phyloP scores from a whole-genome alignment of 164 flowering plant species.

The Aristolochia contorta region DNA sequence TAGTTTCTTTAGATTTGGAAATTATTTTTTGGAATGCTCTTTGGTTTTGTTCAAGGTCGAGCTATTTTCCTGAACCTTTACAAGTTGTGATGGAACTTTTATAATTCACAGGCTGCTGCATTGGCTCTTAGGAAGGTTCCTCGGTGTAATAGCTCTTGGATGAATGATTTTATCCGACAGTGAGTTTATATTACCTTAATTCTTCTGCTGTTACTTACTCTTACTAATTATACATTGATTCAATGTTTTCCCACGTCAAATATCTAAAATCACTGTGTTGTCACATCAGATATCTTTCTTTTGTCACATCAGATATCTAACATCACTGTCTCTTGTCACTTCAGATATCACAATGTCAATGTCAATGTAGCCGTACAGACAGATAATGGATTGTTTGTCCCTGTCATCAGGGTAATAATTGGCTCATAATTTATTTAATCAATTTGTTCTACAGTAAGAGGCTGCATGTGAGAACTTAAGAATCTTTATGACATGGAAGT shows the following conservation, averaged over 20 bases:
- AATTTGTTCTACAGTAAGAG: not conserved
- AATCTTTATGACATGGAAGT: not conserved
- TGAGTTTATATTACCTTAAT: slow-evolving; percentile 25
- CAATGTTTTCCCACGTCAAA: too few relatives aligned
- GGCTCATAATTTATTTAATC: slow-evolving; percentile 3
- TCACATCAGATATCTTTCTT: not conserved
- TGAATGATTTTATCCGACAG: slow-evolving; percentile 89
- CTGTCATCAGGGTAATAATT: slow-evolving; percentile 57
- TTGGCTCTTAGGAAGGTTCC: slow-evolving; percentile 93
- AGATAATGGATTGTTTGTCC: slow-evolving; percentile 84
- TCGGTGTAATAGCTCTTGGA: slow-evolving; percentile 95
- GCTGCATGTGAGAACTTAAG: not conserved
- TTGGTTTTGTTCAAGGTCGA: too few relatives aligned
- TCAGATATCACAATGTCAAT: slow-evolving; percentile 73
- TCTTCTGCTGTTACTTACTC: not conserved
- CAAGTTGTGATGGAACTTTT: too few relatives aligned
- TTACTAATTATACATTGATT: not conserved
- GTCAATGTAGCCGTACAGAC: slow-evolving; percentile 95
- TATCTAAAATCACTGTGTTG: too few relatives aligned
- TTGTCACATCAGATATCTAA: not conserved
- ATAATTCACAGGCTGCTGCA: slow-evolving; percentile 68
- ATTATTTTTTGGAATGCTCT: too few relatives aligned
- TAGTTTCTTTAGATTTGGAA: too few relatives aligned
- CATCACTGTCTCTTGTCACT: slow-evolving; percentile 1
- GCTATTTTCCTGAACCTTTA: too few relatives aligned